Evolutionary conservation across 371 early-diverging fungal genomes (phyloP), one percentile per base, ranked within the genome.

Genomic region (Thermomucor indicae-seudaticae): DNA sequence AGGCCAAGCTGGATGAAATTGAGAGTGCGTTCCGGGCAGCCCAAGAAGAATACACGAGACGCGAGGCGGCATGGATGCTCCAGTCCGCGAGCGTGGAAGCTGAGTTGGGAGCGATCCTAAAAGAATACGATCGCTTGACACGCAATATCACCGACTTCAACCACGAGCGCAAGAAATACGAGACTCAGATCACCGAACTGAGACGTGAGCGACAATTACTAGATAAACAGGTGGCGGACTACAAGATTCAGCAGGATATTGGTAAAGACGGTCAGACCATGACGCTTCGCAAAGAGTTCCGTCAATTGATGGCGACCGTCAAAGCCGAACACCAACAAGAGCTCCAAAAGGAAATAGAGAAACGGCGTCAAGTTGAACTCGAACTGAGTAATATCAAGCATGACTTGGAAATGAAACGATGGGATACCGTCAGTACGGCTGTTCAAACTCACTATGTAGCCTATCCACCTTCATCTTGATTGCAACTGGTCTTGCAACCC

Each of bases 281-380:
- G 23, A 60, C 74, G 0, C 46, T 83, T 39, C 58, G 80, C 19
- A 77, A 69, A 44, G 83, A 83, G 42, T 83, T 83, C 57, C 50
- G 83, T 28, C 58, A 72, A 12, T 60, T 80, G 43, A 79, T 83
- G 75, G 53, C 61, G 4, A 62, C 64, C 24, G 57, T 75, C 1
- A 73, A 77, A 29, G 57, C 62, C 16, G 74, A 75, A 14, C 80
- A 83, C 31, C 58, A 59, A 24, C 57, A 59, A 51, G 62, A 54
- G 4, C 50, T 83, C 6, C 55, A 70, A 14, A 53, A 65, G 27
- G 81, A 79, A 43, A 47, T 65, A 1, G 65, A 64, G 2, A 51
- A 60, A 28, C 68, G 67, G 38, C 54, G 59, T 34, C 53, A 64
- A 16, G 32, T 80, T 3, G 80, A 81, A 40, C 46, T 58, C 3